A percentile compares a stretch with the other conserved stretches of the same genome.
phyloP scores from a whole-genome alignment of 2,329 filamentous ascomycete genomes.

The Penicillium freii region DNA sequence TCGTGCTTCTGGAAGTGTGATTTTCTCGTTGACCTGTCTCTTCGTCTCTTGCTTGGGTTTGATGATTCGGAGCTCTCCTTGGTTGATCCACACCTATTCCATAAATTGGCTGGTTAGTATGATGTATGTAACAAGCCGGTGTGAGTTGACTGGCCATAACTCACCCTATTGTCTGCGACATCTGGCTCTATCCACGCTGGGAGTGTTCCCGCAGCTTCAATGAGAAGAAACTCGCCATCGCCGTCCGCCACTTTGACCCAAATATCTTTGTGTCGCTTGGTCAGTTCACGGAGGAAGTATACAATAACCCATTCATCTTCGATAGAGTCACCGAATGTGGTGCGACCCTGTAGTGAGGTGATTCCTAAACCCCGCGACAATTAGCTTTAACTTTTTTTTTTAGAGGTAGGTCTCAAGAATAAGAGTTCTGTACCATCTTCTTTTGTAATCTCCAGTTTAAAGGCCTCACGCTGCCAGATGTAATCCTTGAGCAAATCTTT shows the following conservation, averaged over 20 bases:
- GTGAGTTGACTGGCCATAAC: constrained; percentile 8
- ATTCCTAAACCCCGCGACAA: constrained; percentile 35
- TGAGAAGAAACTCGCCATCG: constrained; percentile 91
- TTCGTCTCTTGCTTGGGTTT: constrained; percentile 50
- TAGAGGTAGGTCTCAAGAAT: constrained; percentile 3
- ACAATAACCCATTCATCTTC: constrained; percentile 98
- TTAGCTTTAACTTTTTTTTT: not conserved
- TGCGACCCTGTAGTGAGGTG: constrained; percentile 68
- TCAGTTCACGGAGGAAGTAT: constrained; percentile 80
- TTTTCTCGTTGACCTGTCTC: constrained; percentile 39
- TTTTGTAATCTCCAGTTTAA: constrained; percentile 64
- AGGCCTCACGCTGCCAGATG: constrained; percentile 89
- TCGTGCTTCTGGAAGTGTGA: constrained; percentile 66
- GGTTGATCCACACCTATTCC: constrained; percentile 74
- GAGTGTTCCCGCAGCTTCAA: constrained; percentile 85
- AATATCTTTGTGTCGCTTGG: constrained; percentile 65
- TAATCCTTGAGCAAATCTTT: constrained; percentile 72
- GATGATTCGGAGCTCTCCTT: constrained; percentile 72
- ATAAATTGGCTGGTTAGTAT: not conserved
- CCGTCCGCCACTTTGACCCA: constrained; percentile 84
- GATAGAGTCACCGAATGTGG: constrained; percentile 88
- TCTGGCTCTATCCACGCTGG: constrained; percentile 92
- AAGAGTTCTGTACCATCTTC: constrained; percentile 55
- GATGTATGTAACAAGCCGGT: not conserved
- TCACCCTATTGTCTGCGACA: constrained; percentile 73